Evolutionary conservation across 257 asterid genomes (phyloP), one percentile per base, ranked within the genome.

Genomic region (Gynochthodes officinalis): DNA sequence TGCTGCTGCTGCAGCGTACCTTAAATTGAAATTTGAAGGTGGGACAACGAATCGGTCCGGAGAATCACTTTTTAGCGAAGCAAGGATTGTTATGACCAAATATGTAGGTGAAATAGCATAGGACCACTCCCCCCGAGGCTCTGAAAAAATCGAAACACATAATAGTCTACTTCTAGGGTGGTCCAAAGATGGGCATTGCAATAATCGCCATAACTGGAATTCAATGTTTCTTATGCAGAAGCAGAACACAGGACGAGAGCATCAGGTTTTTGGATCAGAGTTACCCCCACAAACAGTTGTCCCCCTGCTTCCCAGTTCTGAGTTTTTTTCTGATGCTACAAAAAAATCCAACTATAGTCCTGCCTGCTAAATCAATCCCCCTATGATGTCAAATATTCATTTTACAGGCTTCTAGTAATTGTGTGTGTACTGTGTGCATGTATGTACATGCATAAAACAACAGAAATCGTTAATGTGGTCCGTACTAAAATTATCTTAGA

Each of bases 71-170:
- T 46, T 57, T 27, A 68, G 59, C 58, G 52, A 59, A 37, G 64
- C 73, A n/a, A 25, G 50, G n/a, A 42, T 81, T 69, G 37, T 73
- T 61, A 71, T 59, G 76, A 53, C 49, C 65, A 58, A 73, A 32
- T 37, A 59, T 42, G 37, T 23, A 57, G 49, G 9, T 25, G 32
- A 3, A 42, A 28, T 27, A n/a, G 37, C 30, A 61, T 15, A 76
- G 80, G 85, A 81, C 85, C 85, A 81, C 82, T 30, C 64, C 79
- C 74, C 49, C 52, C 25, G 4, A 28, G 67, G 69, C 58, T 66
- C 65, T 70, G 69, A 61, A 35, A n/a, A 65, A 64, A 33, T 19
- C 48, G 52, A 68, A 67, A 69, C 50, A 76, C 35, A 39, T 53
- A 21, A 18, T 5, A 10, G 59, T 19, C 32, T 43, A n/a, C n/a